A percentile compares a stretch with the other conserved stretches of the same genome.
phyloP scores from a whole-genome alignment of 345 rosid genomes.

The Rhodamnia rubescens region DNA sequence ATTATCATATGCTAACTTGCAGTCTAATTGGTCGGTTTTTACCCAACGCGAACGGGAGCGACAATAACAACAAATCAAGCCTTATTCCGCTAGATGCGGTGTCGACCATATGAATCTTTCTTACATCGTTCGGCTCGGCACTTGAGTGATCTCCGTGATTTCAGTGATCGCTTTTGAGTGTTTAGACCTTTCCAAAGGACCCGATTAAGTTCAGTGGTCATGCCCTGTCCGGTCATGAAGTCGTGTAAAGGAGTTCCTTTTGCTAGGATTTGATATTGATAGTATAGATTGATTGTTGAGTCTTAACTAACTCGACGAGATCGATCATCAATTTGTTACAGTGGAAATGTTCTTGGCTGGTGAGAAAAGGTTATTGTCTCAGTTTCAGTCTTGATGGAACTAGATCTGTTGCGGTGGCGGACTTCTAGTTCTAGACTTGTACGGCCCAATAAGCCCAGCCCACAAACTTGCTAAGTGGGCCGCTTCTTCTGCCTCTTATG shows the following conservation, averaged over 20 bases:
- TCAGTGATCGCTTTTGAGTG: neutral
- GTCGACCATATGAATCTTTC: neutral
- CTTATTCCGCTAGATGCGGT: neutral
- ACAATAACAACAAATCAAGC: neutral
- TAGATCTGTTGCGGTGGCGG: too few species aligned
- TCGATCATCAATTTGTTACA: too few species aligned
- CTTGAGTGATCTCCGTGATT: slow-evolving; percentile 2
- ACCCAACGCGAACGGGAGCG: neutral
- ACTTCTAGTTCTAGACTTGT: too few species aligned
- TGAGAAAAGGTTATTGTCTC: too few species aligned
- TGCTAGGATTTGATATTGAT: neutral
- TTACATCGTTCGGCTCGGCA: slow-evolving; percentile 12
- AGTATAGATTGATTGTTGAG: neutral
- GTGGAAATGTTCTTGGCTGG: too few species aligned
- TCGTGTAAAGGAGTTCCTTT: neutral
- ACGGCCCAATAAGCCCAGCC: too few species aligned
- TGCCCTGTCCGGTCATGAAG: rapidly evolving
- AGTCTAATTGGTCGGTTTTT: neutral
- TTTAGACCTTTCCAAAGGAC: neutral
- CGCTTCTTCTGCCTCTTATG: too few species aligned
- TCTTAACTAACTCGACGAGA: neutral
- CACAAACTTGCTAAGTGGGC: too few species aligned
- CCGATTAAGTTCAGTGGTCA: neutral
- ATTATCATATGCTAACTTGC: neutral
- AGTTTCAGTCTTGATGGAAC: too few species aligned